These are phyloP conservation scores for Fusarium cicatricum DNA, from an alignment of 2,329 filamentous ascomycete species.

Conservation along the genomic window DNA sequence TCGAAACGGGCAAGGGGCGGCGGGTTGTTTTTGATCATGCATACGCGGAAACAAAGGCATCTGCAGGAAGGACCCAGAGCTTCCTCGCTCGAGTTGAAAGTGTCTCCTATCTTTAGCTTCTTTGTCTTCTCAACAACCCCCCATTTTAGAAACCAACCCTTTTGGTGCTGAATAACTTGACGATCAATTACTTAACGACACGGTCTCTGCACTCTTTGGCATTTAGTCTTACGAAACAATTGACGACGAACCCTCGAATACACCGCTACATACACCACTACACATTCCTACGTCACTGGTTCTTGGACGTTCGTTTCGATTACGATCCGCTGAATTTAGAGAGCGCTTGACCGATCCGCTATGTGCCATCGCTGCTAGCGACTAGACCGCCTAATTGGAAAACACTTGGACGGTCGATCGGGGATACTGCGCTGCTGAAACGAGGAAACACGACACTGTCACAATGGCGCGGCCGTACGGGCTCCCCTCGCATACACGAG, in stretches of 20 bases:
- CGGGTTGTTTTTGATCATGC: slow-evolving; percentile 5
- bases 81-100: slow-evolving; percentile 3
- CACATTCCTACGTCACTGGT: slow-evolving; percentile 28
- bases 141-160: slow-evolving; percentile 17
- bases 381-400: slow-evolving; percentile 22
- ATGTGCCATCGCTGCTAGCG: slow-evolving; percentile 41
- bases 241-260: slow-evolving; percentile 18
- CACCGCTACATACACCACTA: not conserved
- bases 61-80: not conserved
- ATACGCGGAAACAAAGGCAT: slow-evolving; percentile 26
- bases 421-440: slow-evolving; percentile 6
- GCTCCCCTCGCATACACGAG: slow-evolving; percentile 67
- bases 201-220: slow-evolving; percentile 12
- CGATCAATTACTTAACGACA: slow-evolving; percentile 26
- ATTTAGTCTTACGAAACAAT: slow-evolving; percentile 27
- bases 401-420: slow-evolving; percentile 17
- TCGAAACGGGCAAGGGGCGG: slow-evolving; percentile 8
- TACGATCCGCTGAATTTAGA: slow-evolving; percentile 9
- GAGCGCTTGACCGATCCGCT: slow-evolving; percentile 22
- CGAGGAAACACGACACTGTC: slow-evolving; percentile 40
- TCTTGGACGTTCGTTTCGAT: slow-evolving; percentile 10
- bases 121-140: slow-evolving; percentile 10
- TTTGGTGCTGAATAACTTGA: slow-evolving; percentile 34
- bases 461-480: slow-evolving; percentile 52
- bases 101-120: slow-evolving; percentile 32